Evolutionary conservation across 345 rosid genomes (phyloP), one percentile per base, ranked within the genome.

Genomic region (Pistacia integerrima): DNA sequence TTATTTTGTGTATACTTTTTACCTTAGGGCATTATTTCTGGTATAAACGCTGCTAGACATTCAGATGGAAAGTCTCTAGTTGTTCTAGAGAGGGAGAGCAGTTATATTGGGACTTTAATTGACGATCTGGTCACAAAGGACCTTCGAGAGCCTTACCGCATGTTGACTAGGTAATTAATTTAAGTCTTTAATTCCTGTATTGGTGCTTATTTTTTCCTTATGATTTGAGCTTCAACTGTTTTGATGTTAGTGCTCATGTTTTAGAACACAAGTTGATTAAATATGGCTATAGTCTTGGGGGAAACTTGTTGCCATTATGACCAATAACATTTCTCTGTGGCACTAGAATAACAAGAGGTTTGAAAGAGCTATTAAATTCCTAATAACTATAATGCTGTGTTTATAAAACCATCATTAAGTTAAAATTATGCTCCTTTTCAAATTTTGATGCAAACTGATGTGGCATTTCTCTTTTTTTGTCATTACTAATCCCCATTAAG

Each of bases 11-110:
- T 12, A 1, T 54, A 64, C 36, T 64, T 57, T 61, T 20, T 56
- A 67, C 9, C 66, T 18, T 74, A 95, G 99, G 99, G 99, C 66
- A 90, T 95, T 77, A 77, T 95, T 69, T 93, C 99, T 64, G 99
- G 99, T 72, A 92, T 93, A 65, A 95, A 93, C 81, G 99, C 97
- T 79, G 97, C 98, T 74, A 95, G 97, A 76, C 90, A 90, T 81
- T 83, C 97, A 36, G 91, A 89, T 61, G 91, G 93, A 77, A 93
- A 92, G 84, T 77, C 93, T 36, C 91, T 90, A 52, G 67, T 95
- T 83, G 94, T 93, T 83, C 98, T 95, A 68, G 98, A 95, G 90
- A 88, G 99, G 78, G 98, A 95, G 85, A 95, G 98, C 84, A 95
- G 99, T 79, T 95, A 89, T 76, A 81, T 92, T 38, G 99, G 99